Base-by-base conservation (phyloP, 345 rosid species). In the Pelargonium nanum region DNA sequence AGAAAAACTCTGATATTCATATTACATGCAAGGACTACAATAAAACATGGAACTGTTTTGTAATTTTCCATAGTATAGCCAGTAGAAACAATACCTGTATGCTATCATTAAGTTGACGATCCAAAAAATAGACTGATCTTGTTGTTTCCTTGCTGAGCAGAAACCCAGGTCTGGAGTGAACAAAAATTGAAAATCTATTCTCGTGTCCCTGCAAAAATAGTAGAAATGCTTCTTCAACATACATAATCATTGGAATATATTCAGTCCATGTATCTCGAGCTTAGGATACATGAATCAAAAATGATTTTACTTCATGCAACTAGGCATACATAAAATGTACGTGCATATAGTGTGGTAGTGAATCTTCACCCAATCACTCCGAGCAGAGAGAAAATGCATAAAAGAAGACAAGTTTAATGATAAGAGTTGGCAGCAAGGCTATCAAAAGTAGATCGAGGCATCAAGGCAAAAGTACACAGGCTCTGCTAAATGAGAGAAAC, bases 151-250 rank as follows among this genome's bases (percentile, higher is more conserved):
- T 82, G 64, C 74, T 89, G 61, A 93, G 74, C 52, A 86, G 17
- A 72, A 93, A 93, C 32, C 99, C 94, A 60, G 97, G 99, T 81
- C 99, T 84, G 44, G 99, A 84, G 64, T 93, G 99, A 74, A 93
- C 96, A 67, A 22, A 84, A 55, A 93, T 78, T 19, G 99, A 85
- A 72, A 93, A 93, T 57, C 70, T 83, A 24, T 65, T 78, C 62
- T 93, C 92, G 66, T 71, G 81, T 32, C 85, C 95, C 99, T 89
- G 84, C 75, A 78, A 72, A 70, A 60, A 40, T 4, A 63, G 26
- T 4, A 51, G 22, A 50, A 62, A 57, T 24, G 22, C 23, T 53
- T 61, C 24, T 21, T 48, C 15, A 26, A 53, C 40, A 28, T 28
- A 28, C 32, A 3, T 25, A 48, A n/a, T 25, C 24, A 16, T 44